Base-by-base conservation (phyloP, 345 rosid species). In the Gossypium stocksii region DNA sequence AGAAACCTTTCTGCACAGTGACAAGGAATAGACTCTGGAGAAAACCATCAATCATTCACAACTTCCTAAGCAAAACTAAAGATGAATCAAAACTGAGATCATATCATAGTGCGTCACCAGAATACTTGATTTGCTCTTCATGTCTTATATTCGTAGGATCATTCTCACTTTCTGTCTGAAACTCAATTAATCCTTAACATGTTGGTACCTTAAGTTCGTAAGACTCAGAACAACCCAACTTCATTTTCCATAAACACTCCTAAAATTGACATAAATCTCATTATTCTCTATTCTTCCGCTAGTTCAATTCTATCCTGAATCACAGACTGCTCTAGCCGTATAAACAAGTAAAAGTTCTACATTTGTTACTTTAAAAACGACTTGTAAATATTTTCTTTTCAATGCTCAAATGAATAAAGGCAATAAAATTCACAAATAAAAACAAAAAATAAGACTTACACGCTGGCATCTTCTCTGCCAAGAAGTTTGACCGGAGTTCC, bases 401-500 rank as follows among this genome's bases (percentile, higher is more conserved):
- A 68, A 19, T 27, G 49, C 54, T 27, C 70, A 23, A 61, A 53
- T 20, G 10, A 68, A 9, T 27, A 4, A 57, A 11, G n/a, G 17
- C 9, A 5, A 16, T 10, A 65, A 57, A 66, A 77, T 12, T 44
- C 27, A 44, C 12, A 67, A 23, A 67, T 46, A 12, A 22, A 17
- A 45, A 70, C 58, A 19, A 25, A 23, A 15, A 15, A 43, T 34
- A 72, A 78, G 67, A 83, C 96, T 80, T 86, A 96, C 99, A 96
- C 97, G 81, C 99, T 96, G 54, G 99, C 99, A 76, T 96, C 99
- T 71, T 96, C 99, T 73, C 99, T 87, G 64, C 99, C 99, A 2
- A 96, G 98, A 68, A 93, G 98, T 83, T 96, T 96, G 75, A 93
- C 99, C 2, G 99, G 98, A 78, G 99, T 96, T 15, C 99, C 99